phyloP scores from a whole-genome alignment of 2,329 filamentous ascomycete species.

The Simplicillium sp. region DNA sequence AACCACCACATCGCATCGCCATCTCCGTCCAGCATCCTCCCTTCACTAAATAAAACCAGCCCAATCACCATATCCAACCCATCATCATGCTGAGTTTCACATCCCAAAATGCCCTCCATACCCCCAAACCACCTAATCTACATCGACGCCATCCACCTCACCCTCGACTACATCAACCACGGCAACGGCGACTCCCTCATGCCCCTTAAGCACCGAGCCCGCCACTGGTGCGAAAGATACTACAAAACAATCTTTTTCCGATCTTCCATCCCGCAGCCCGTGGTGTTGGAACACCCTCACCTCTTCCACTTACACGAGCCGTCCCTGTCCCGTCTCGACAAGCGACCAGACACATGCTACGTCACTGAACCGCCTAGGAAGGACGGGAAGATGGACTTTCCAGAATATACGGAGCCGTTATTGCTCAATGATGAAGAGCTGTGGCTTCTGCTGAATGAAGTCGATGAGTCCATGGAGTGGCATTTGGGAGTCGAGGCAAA shows the following conservation, averaged over 20 bases:
- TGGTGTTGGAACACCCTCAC: slow-evolving; percentile 2
- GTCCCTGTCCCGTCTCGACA: slow-evolving; percentile 1
- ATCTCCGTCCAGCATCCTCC: no score
- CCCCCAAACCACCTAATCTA: background rate
- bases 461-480: background rate
- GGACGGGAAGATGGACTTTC: background rate
- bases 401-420: slow-evolving; percentile 3
- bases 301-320: background rate
- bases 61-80: no score
- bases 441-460: background rate
- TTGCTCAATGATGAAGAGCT: slow-evolving; percentile 1
- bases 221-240: slow-evolving; percentile 3
- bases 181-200: slow-evolving; percentile 8
- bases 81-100: no score
- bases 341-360: background rate
- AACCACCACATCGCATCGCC: no score
- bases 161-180: slow-evolving; percentile 17
- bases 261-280: background rate
- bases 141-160: slow-evolving; percentile 4
- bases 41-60: no score
- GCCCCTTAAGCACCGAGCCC: background rate
- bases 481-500: background rate
- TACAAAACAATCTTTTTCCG: slow-evolving; percentile 6
- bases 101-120: background rate
- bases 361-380: background rate